A percentile compares a stretch with the other conserved stretches of the same genome.
Evolutionary conservation across 306 rosid species (phyloP).

Genomic region (Cicer bijugum): DNA sequence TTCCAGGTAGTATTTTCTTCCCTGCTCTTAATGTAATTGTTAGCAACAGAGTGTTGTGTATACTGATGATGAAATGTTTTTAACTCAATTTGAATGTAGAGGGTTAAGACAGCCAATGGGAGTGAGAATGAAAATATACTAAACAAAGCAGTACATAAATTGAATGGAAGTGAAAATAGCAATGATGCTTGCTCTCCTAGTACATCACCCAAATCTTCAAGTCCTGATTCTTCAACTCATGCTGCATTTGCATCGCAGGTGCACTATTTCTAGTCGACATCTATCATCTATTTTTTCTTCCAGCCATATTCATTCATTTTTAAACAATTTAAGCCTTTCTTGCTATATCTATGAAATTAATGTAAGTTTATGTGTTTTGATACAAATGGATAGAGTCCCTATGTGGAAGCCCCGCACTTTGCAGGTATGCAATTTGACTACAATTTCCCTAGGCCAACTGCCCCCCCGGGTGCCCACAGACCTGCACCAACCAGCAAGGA

Average conservation of each 20-base stretch:
- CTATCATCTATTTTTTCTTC: conserved; percentile 4
- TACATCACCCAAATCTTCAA: conserved; percentile 60
- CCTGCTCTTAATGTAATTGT: conserved; percentile 22
- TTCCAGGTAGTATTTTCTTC: conserved; percentile 73
- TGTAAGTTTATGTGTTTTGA: conserved; percentile 28
- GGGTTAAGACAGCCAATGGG: conserved; percentile 72
- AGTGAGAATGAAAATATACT: conserved; percentile 56
- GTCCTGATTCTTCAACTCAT: conserved; percentile 52
- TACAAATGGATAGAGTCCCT: conserved; percentile 69
- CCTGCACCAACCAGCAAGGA: conserved; percentile 63
- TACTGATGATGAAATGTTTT: conserved; percentile 41
- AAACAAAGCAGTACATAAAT: conserved; percentile 58
- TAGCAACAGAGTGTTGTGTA: conserved; percentile 25
- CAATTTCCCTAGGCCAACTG: conserved; percentile 77
- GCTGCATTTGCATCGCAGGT: conserved; percentile 59
- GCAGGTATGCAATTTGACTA: conserved; percentile 56
- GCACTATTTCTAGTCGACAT: conserved; percentile 20
- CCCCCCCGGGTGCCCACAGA: conserved; percentile 98
- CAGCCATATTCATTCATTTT: not conserved
- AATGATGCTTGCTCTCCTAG: conserved; percentile 56
- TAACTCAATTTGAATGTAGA: conserved; percentile 55
- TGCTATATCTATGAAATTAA: not conserved
- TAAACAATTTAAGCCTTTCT: conserved; percentile 20
- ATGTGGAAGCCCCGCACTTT: conserved; percentile 80
- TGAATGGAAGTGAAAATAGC: conserved; percentile 77